Conservation (phyloP, 2,329 filamentous ascomycete species). For the Ophiostoma montium region DNA sequence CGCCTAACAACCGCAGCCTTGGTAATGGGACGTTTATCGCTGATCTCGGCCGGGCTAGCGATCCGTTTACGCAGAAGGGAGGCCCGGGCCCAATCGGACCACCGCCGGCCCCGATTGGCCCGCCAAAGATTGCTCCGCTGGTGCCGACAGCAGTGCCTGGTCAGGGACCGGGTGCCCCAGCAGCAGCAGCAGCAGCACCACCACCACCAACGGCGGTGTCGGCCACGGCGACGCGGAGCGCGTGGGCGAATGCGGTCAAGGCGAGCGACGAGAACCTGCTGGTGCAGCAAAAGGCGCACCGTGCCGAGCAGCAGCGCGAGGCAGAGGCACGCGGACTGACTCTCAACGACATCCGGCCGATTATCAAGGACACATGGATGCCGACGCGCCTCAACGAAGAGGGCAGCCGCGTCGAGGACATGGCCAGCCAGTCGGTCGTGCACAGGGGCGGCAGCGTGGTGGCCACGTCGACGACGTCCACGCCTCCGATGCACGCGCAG, state of each 20-base stretch:
- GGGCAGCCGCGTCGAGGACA: conserved; percentile 22
- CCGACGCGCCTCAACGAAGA: conserved; percentile 24
- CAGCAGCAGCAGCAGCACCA: background rate
- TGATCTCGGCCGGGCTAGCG: conserved; percentile 37
- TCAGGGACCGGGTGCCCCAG: background rate
- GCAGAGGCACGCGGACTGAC: conserved; percentile 30
- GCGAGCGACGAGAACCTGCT: conserved; percentile 32
- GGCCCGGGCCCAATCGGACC: conserved; percentile 18
- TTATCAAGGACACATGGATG: conserved; percentile 42
- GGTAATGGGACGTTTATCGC: conserved; percentile 66
- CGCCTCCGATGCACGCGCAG: conserved; percentile 20
- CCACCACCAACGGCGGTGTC: background rate
- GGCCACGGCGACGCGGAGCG: conserved; percentile 6
- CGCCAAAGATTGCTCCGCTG: conserved; percentile 2
- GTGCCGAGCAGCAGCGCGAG: conserved; percentile 28
- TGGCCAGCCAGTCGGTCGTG: conserved; percentile 17
- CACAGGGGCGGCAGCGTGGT: conserved; percentile 12
- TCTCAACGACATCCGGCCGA: conserved; percentile 30
- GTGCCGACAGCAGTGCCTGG: background rate
- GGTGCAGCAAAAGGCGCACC: conserved; percentile 25
- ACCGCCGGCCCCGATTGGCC: conserved; percentile 1
- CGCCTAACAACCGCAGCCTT: conserved; percentile 54
- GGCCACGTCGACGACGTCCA: conserved; percentile 10
- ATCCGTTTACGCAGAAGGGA: conserved; percentile 17
- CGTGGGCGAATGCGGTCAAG: conserved; percentile 28